phyloP scores from a whole-genome alignment of 2,329 filamentous ascomycete species.

The Arthrinium puccinioides region DNA sequence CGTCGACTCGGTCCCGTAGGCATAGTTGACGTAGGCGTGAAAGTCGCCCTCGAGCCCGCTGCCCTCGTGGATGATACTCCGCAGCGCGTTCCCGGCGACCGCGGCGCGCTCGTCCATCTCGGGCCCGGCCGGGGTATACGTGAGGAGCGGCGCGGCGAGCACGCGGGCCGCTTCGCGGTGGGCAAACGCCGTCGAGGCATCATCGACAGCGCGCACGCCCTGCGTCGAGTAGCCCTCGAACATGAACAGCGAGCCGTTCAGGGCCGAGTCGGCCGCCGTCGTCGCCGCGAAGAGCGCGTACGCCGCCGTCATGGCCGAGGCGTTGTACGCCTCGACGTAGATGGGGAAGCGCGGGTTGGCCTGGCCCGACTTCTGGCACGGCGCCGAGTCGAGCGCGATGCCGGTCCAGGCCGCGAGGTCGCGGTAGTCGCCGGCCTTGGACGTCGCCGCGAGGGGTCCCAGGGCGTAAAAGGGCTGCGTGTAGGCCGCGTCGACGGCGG shows the following conservation, averaged over 20 bases:
- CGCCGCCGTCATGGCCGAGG: conserved; percentile 16
- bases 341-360: conserved; percentile 36
- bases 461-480: conserved; percentile 34
- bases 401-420: conserved; percentile 37
- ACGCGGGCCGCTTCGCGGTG: conserved; percentile 37
- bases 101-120: conserved; percentile 25
- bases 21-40: conserved; percentile 44
- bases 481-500: conserved; percentile 29
- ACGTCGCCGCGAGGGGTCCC: conserved; percentile 22
- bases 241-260: conserved; percentile 40
- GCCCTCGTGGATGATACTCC: conserved; percentile 26
- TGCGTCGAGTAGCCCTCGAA: conserved; percentile 46
- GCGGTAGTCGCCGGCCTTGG: conserved; percentile 31
- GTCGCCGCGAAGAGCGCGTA: conserved; percentile 26
- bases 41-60: conserved; percentile 24
- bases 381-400: conserved; percentile 25
- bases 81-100: conserved; percentile 28
- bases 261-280: conserved; percentile 15
- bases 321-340: conserved; percentile 31
- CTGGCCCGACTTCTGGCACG: conserved; percentile 33
- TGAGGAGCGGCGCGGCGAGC: conserved; percentile 29
- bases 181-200: conserved; percentile 34
- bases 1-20: conserved; percentile 35
- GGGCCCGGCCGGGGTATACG: conserved; percentile 23
- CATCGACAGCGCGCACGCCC: conserved; percentile 31